These are phyloP conservation scores for Talaromyces atroroseus DNA, from an alignment of 2,329 filamentous ascomycete species.

Conservation along the genomic window DNA sequence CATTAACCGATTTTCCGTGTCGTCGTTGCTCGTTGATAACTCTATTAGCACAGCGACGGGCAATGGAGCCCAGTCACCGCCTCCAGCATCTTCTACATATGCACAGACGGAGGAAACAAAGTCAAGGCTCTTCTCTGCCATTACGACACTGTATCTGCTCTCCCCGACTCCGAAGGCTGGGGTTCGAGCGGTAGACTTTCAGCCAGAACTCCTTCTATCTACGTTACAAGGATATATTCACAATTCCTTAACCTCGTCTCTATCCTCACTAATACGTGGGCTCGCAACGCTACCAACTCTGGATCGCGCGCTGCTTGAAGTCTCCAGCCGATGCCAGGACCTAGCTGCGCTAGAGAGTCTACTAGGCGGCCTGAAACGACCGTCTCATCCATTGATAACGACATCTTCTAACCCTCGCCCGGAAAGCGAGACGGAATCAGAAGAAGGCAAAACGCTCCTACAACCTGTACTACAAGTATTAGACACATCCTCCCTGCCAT, in stretches of 20 bases:
- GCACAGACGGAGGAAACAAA: constrained; percentile 68
- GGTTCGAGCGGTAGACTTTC: constrained; percentile 44
- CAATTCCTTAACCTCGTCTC: constrained; percentile 70
- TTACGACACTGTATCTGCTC: constrained; percentile 73
- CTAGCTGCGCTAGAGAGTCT: constrained; percentile 81
- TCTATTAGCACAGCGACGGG: constrained; percentile 3
- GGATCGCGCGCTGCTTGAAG: constrained; percentile 74
- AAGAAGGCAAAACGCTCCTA: constrained; percentile 49
- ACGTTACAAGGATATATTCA: constrained; percentile 78
- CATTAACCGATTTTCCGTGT: constrained; percentile 77
- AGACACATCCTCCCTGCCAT: constrained; percentile 79
- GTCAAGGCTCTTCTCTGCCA: constrained; percentile 65
- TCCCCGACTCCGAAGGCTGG: constrained; percentile 58
- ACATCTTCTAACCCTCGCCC: background rate
- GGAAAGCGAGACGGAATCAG: background rate
- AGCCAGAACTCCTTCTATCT: constrained; percentile 67
- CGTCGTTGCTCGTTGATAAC: constrained; percentile 39
- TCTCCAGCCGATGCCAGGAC: constrained; percentile 81
- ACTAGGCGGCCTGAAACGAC: constrained; percentile 62
- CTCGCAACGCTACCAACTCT: constrained; percentile 75
- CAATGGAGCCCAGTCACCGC: constrained; percentile 15
- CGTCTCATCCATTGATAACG: constrained; percentile 60
- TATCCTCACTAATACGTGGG: constrained; percentile 67
- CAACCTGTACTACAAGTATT: constrained; percentile 68
- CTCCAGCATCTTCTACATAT: constrained; percentile 43